Conservation (phyloP, 2,329 filamentous ascomycete species). For the Mycogone perniciosa region DNA sequence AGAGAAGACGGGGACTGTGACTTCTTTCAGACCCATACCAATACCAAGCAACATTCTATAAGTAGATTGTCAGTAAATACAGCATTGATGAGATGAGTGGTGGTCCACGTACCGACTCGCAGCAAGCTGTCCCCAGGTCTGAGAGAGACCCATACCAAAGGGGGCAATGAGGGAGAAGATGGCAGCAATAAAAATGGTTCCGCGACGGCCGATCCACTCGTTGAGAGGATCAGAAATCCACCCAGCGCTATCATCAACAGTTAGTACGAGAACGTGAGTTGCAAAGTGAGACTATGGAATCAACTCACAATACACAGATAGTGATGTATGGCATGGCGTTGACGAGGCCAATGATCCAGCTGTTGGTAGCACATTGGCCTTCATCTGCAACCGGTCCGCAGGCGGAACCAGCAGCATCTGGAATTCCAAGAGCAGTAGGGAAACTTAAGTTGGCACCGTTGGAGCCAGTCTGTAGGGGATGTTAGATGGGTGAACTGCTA, state of each 20-base stretch:
- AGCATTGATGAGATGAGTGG: background rate
- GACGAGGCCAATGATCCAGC: slow-evolving; percentile 56
- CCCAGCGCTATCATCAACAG: slow-evolving; percentile 36
- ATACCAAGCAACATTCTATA: slow-evolving; percentile 44
- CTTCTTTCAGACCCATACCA: slow-evolving; percentile 51
- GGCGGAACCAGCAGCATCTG: slow-evolving; percentile 22
- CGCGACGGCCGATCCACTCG: slow-evolving; percentile 50
- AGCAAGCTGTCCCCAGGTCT: slow-evolving; percentile 53
- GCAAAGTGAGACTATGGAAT: background rate
- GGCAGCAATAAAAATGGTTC: slow-evolving; percentile 57
- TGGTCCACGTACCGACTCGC: slow-evolving; percentile 39
- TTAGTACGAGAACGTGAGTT: background rate
- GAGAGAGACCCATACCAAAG: slow-evolving; percentile 53
- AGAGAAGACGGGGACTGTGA: slow-evolving; percentile 47
- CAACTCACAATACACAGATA: slow-evolving; percentile 35
- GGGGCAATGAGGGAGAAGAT: slow-evolving; percentile 56
- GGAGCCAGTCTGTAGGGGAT: slow-evolving; percentile 30
- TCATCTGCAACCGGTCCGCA: slow-evolving; percentile 29
- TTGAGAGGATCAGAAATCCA: slow-evolving; percentile 61
- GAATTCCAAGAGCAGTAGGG: slow-evolving; percentile 38
- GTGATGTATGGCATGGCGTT: slow-evolving; percentile 44
- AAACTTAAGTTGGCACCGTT: slow-evolving; percentile 45
- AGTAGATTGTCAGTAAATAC: background rate
- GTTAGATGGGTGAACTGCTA: background rate
- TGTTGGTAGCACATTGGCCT: slow-evolving; percentile 38